Conservation (phyloP, 331 rosid species). For the Acacia concinna region DNA sequence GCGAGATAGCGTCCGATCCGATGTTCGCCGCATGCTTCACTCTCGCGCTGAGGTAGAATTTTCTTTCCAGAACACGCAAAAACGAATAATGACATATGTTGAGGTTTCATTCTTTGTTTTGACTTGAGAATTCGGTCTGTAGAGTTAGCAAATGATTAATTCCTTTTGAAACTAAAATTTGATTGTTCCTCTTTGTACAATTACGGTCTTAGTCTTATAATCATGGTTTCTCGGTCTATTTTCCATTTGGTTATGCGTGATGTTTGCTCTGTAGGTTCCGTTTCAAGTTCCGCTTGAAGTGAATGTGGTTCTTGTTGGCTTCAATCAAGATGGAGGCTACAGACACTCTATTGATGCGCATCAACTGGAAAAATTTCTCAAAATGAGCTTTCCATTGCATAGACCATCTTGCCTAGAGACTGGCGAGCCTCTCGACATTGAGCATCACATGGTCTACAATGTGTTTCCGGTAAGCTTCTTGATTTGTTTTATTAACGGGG, state of each 20-base stretch:
- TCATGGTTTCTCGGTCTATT: background rate
- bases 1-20: constrained; percentile 69
- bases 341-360: constrained; percentile 63
- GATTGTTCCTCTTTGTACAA: background rate
- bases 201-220: background rate
- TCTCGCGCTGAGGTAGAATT: constrained; percentile 82
- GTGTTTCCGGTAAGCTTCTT: constrained; percentile 68
- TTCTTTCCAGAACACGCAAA: background rate
- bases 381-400: constrained; percentile 72
- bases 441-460: constrained; percentile 78
- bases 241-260: background rate
- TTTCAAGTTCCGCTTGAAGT: constrained; percentile 97
- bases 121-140: background rate
- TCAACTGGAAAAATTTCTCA: constrained; percentile 71
- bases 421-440: constrained; percentile 84
- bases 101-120: background rate
- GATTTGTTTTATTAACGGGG: background rate
- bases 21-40: constrained; percentile 93
- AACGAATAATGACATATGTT: no score
- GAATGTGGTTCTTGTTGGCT: constrained; percentile 82
- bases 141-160: background rate
- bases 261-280: constrained; percentile 62
- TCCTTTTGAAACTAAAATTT: background rate
- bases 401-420: constrained; percentile 91
- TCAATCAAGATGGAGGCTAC: constrained; percentile 79